Base-by-base conservation (phyloP, 306 rosid species). In the Arachis hypogaea region DNA sequence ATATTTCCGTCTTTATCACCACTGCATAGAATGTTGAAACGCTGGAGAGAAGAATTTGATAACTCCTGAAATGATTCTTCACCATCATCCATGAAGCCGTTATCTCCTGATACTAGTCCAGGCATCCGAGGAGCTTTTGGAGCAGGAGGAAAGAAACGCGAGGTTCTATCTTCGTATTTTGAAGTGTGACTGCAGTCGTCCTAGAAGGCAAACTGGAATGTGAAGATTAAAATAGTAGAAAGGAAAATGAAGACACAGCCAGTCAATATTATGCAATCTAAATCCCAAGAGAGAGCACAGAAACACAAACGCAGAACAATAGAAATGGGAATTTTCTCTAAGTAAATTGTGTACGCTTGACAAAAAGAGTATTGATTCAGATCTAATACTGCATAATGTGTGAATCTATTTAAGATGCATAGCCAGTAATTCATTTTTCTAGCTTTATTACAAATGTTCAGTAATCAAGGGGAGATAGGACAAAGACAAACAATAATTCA, bases 141-240 rank as follows among this genome's bases (percentile, higher is more conserved):
- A 82, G 97, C 88, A 2, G 97, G 96, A 70, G 98, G 98, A 72
- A 91, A 93, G 88, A 89, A 89, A 59, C 94, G 92, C 74, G 90
- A 73, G 74, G 98, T 93, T 65, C 98, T 95, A 80, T 93, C 98
- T 78, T 93, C 98, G 74, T 91, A 89, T 82, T 85, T 77, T 29
- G 87, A 81, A 58, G 85, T 22, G 76, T 84, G 83, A 59, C 75
- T 84, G 71, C 66, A 68, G 75, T 76, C 90, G 82, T 88, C 91
- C 97, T 93, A 83, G 14, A 77, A 82, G 63, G 77, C 80, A 67
- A 60, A 46, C 82, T 57, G 38, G 12, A 22, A 81, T 29, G 72
- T 65, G 28, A 69, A 77, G 41, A 63, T 71, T 84, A 64, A 22
- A 44, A 54, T 29, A 76, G 14, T 2, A 41, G 63, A 46, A 49